Conservation (phyloP, 192 early-diverging fungal genomes). For the Haplosporangium gracile region DNA sequence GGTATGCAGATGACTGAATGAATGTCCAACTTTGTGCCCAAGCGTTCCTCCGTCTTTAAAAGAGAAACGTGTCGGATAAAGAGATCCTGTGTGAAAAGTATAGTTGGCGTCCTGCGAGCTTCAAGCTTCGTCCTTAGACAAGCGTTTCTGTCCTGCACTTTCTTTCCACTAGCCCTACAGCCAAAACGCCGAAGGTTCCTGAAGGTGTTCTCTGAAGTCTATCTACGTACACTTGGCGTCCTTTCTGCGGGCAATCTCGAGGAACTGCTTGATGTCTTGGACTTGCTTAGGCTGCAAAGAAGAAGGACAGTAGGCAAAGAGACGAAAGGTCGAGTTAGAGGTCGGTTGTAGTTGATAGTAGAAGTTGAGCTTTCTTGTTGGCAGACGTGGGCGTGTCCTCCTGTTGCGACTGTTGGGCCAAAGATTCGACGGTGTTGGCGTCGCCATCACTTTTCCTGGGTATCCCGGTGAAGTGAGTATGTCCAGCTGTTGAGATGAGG, state of each 20-base stretch:
- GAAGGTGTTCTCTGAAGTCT: neutral
- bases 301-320: neutral
- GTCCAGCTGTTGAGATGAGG: neutral
- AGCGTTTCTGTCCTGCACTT: neutral
- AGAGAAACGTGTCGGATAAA: too few species aligned
- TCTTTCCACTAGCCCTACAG: neutral
- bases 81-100: neutral
- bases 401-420: slow-evolving; percentile 1
- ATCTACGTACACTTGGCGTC: slow-evolving; percentile 85
- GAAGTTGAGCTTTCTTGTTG: neutral
- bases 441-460: neutral
- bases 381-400: neutral
- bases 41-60: too few species aligned
- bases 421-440: slow-evolving; percentile 10
- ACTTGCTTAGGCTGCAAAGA: slow-evolving; percentile 93
- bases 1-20: neutral
- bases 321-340: neutral
- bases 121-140: neutral
- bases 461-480: neutral
- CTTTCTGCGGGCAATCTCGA: slow-evolving; percentile 95
- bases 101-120: neutral
- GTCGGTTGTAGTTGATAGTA: neutral
- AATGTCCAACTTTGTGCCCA: neutral
- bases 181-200: neutral
- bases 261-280: slow-evolving; percentile 98